phyloP scores from a whole-genome alignment of 768 basidiomycete genomes.

The Leucocoprinus sp. region DNA sequence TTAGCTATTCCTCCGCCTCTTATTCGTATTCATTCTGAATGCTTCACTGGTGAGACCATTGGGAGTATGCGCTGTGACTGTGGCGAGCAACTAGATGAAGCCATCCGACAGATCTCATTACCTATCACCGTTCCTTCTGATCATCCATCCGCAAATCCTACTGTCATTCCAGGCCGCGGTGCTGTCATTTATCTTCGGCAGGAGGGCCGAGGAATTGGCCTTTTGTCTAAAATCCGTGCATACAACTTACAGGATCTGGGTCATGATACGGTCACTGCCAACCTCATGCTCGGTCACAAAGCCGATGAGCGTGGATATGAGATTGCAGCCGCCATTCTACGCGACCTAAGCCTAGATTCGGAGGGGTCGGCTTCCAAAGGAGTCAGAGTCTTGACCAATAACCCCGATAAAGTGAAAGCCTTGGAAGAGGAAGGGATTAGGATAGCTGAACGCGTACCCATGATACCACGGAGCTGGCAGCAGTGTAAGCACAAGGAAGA shows the following conservation, averaged over 20 bases:
- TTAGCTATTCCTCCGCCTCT: slow-evolving; percentile 58
- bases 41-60: slow-evolving; percentile 96
- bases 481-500: slow-evolving; percentile 24
- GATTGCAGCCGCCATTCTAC: slow-evolving; percentile 82
- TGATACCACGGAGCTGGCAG: slow-evolving; percentile 92
- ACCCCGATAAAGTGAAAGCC: slow-evolving; percentile 93
- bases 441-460: slow-evolving; percentile 80
- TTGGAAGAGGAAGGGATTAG: slow-evolving; percentile 75
- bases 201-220: slow-evolving; percentile 94
- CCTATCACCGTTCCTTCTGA: slow-evolving; percentile 44
- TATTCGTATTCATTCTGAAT: slow-evolving; percentile 95
- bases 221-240: slow-evolving; percentile 91
- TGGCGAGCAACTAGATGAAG: slow-evolving; percentile 96
- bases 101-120: slow-evolving; percentile 81
- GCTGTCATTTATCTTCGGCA: slow-evolving; percentile 94
- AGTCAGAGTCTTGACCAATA: slow-evolving; percentile 87
- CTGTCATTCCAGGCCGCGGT: slow-evolving; percentile 72
- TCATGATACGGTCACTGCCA: slow-evolving; percentile 97
- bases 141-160: slow-evolving; percentile 22
- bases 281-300: slow-evolving; percentile 87
- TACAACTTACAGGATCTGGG: slow-evolving; percentile 98
- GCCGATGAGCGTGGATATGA: slow-evolving; percentile 94
- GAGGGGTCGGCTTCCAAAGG: slow-evolving; percentile 36
- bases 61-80: slow-evolving; percentile 99
- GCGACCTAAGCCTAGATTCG: slow-evolving; percentile 72